Evolutionary conservation across 768 basidiomycete genomes (phyloP).

Genomic region (Pisolithus tinctorius): DNA sequence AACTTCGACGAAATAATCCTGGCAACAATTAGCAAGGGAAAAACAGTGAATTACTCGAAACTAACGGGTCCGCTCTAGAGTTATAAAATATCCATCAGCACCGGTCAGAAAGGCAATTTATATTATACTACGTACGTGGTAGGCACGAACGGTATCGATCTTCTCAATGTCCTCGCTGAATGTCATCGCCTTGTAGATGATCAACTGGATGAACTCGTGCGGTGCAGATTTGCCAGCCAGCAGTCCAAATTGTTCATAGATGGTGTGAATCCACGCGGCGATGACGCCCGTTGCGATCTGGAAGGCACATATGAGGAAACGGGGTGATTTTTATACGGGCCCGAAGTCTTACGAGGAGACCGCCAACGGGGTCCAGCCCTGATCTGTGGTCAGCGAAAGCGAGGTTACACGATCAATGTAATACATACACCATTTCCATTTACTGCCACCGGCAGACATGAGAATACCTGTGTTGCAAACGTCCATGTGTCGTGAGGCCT

Average conservation of each 20-base stretch:
- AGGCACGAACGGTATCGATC: conserved; percentile 89
- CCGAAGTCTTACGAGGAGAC: conserved; percentile 50
- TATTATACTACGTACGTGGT: conserved; percentile 54
- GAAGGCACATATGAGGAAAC: conserved; percentile 6
- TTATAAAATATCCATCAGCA: neutral
- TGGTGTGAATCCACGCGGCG: conserved; percentile 65
- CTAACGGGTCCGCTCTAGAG: conserved; percentile 65
- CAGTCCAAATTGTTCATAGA: conserved; percentile 76
- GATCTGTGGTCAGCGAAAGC: conserved; percentile 4
- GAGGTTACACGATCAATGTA: conserved; percentile 4
- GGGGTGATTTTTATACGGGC: neutral
- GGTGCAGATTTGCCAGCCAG: conserved; percentile 92
- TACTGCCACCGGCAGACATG: conserved; percentile 79
- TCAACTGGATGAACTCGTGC: conserved; percentile 81
- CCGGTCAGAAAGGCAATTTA: neutral
- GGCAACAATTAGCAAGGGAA: conserved; percentile 2
- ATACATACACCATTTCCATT: conserved; percentile 72
- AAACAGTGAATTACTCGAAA: neutral
- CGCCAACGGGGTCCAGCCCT: conserved; percentile 78
- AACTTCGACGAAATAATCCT: conserved; percentile 92
- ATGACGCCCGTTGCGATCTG: conserved; percentile 81
- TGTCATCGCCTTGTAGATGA: conserved; percentile 86
- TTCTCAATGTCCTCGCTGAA: conserved; percentile 82
- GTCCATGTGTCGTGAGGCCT: neutral
- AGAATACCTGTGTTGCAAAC: conserved; percentile 51